phyloP scores from a whole-genome alignment of 2,329 filamentous ascomycete species.

The Zymoseptoria ardabiliae region DNA sequence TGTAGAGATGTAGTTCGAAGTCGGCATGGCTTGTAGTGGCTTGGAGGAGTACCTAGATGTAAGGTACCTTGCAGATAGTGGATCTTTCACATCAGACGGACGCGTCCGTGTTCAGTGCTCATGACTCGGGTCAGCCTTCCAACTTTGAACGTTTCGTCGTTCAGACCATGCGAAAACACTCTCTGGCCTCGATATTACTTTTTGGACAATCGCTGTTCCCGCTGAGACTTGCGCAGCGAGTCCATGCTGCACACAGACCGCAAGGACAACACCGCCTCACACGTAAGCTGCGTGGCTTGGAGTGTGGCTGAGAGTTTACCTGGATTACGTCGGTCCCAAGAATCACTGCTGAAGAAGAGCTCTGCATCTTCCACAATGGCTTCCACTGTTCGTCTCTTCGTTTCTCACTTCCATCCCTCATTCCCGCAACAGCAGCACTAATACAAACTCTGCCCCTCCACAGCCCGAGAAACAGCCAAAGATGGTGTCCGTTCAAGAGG shows the following conservation, averaged over 20 bases:
- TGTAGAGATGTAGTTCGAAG: neutral
- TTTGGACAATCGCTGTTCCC: neutral
- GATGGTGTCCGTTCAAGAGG: neutral
- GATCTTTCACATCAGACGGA: neutral
- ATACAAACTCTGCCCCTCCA: neutral
- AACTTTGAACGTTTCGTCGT: neutral
- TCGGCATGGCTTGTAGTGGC: too few relatives aligned
- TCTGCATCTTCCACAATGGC: neutral
- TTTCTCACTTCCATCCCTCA: neutral
- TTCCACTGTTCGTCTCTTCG: neutral
- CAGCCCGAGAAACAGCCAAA: neutral
- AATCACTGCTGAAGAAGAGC: neutral
- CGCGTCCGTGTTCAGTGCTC: too few relatives aligned
- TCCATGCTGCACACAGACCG: neutral
- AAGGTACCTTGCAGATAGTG: neutral
- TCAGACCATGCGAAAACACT: neutral
- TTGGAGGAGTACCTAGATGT: neutral
- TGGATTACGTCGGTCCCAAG: neutral
- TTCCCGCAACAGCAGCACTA: neutral
- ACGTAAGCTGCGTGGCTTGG: neutral
- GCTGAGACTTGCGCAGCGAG: neutral
- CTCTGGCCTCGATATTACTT: neutral
- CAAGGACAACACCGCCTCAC: neutral
- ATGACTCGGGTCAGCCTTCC: neutral
- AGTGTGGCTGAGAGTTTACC: neutral